Percentiles rank a stretch among this genome's conserved stretches.
Conservation (phyloP, 345 rosid genomes). For the Clarkia xantiana region DNA sequence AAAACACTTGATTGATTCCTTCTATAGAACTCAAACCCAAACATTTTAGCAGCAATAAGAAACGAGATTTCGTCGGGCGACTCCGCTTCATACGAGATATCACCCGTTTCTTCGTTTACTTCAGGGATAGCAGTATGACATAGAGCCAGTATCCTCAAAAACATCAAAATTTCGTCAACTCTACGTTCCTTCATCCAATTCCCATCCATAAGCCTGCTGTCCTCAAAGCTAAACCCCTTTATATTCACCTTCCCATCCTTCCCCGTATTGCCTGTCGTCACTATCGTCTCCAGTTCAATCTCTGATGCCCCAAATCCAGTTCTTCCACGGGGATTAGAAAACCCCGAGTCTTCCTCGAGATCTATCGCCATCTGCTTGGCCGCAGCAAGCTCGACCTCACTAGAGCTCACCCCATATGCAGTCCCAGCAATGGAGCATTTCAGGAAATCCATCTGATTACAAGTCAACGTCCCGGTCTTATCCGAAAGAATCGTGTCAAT, state of each 20-base stretch:
- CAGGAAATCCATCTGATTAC: slow-evolving; percentile 97
- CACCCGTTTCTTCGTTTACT: slow-evolving; percentile 60
- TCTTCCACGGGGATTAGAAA: not conserved
- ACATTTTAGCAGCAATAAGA: slow-evolving; percentile 92
- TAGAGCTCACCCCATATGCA: slow-evolving; percentile 59
- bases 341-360: slow-evolving; percentile 34
- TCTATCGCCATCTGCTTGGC: slow-evolving; percentile 80
- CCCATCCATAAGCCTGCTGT: slow-evolving; percentile 65
- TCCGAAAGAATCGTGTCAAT: slow-evolving; percentile 95
- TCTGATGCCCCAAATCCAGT: slow-evolving; percentile 21
- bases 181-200: slow-evolving; percentile 75
- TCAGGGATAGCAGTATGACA: slow-evolving; percentile 98
- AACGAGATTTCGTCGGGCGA: slow-evolving; percentile 98
- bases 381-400: slow-evolving; percentile 92
- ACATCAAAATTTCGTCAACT: slow-evolving; percentile 40
- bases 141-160: slow-evolving; percentile 67
- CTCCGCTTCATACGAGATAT: slow-evolving; percentile 76
- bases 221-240: slow-evolving; percentile 88
- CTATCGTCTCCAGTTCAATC: slow-evolving; percentile 62
- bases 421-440: slow-evolving; percentile 91
- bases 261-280: slow-evolving; percentile 25
- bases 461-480: slow-evolving; percentile 95
- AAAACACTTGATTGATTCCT: slow-evolving; percentile 85
- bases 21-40: slow-evolving; percentile 85
- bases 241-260: slow-evolving; percentile 29